Evolutionary conservation across 2,329 filamentous ascomycete genomes (phyloP).

Genomic region (Knufia petricola): DNA sequence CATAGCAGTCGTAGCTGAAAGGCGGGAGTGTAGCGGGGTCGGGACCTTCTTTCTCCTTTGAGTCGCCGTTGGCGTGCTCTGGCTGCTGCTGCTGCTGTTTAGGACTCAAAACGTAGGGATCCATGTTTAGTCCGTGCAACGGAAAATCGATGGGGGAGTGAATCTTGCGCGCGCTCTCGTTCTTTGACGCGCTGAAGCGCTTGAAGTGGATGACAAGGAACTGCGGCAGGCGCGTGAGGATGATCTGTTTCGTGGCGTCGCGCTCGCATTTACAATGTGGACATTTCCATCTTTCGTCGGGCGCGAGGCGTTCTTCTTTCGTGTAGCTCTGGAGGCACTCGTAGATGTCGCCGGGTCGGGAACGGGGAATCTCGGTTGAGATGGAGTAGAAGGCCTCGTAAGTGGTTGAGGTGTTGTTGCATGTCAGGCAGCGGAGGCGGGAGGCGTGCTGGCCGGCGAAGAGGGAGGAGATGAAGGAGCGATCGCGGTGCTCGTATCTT

Average conservation of each 20-base stretch:
- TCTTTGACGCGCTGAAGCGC: constrained; percentile 52
- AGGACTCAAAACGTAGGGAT: constrained; percentile 49
- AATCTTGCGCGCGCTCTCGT: constrained; percentile 54
- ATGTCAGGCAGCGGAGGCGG: constrained; percentile 51
- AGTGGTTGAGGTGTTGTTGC: constrained; percentile 54
- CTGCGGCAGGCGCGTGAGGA: constrained; percentile 67
- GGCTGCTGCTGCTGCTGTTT: constrained; percentile 20
- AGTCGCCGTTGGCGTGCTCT: constrained; percentile 10
- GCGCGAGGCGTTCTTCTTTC: constrained; percentile 53
- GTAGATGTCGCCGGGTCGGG: constrained; percentile 50
- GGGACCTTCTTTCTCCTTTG: constrained; percentile 14
- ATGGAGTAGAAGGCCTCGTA: constrained; percentile 64
- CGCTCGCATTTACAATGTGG: constrained; percentile 61
- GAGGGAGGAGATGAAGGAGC: constrained; percentile 67
- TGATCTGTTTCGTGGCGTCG: constrained; percentile 59
- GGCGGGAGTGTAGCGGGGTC: constrained; percentile 37
- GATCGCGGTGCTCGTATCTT: constrained; percentile 57
- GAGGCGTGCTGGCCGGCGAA: constrained; percentile 66
- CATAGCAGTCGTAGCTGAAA: constrained; percentile 76
- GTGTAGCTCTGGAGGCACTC: constrained; percentile 63
- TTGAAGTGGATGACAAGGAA: constrained; percentile 71
- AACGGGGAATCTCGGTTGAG: constrained; percentile 58
- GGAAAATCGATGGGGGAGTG: constrained; percentile 67
- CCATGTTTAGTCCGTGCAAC: constrained; percentile 57
- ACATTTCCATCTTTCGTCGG: constrained; percentile 55